A percentile compares a stretch with the other conserved stretches of the same genome.
phyloP scores from a whole-genome alignment of 116 monocot species.

The Posidonia oceanica region DNA sequence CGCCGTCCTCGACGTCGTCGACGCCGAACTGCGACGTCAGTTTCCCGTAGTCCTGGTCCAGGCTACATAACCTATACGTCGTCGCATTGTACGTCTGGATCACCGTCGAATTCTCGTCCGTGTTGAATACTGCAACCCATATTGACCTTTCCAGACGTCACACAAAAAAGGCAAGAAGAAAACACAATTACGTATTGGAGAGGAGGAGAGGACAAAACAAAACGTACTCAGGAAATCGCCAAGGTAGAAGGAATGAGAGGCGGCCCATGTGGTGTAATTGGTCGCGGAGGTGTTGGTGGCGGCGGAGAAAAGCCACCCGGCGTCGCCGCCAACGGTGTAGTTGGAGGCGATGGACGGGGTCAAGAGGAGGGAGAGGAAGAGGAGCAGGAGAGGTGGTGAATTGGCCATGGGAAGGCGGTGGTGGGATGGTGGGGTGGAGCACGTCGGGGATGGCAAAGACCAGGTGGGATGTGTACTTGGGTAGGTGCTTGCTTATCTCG shows the following conservation, averaged over 20 bases:
- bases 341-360: conserved; percentile 16
- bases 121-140: conserved; percentile 53
- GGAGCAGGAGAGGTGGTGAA: not conserved
- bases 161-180: no score
- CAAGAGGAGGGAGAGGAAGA: not conserved
- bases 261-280: conserved; percentile 56
- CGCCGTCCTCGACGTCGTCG: conserved; percentile 6
- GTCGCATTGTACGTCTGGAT: conserved; percentile 66
- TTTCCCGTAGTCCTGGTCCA: conserved; percentile 32
- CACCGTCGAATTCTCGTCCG: conserved; percentile 39
- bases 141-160: not conserved
- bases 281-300: conserved; percentile 27
- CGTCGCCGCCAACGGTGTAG: conserved; percentile 60
- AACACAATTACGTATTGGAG: not conserved
- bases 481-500: no score
- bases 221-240: conserved; percentile 74
- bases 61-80: conserved; percentile 51
- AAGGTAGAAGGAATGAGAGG: conserved; percentile 48
- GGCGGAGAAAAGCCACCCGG: conserved; percentile 52
- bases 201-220: not conserved
- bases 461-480: no score
- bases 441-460: no score
- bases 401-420: no score
- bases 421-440: no score
- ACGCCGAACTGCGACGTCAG: conserved; percentile 19